Evolutionary conservation across 2,329 filamentous ascomycete species (phyloP).

Genomic region (Bipolaris gigantea): DNA sequence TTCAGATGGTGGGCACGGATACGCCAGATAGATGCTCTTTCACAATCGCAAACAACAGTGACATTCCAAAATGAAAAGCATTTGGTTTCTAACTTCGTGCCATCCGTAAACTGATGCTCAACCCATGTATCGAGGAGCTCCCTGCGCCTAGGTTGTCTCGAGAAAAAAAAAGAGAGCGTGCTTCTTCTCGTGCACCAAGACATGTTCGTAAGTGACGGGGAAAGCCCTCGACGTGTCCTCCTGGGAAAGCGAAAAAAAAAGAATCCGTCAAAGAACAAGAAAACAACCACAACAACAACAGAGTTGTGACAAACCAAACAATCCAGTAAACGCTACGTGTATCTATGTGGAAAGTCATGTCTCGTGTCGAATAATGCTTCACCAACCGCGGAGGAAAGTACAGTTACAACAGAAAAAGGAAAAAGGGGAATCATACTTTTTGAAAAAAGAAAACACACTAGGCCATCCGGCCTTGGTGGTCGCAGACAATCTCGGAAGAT

Average conservation of each 20-base stretch:
- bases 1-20: not conserved
- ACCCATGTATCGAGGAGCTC: conserved; percentile 33
- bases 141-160: conserved; percentile 31
- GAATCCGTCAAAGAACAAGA: not conserved
- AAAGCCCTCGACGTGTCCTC: conserved; percentile 1
- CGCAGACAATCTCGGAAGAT: conserved; percentile 19
- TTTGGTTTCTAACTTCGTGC: conserved; percentile 3
- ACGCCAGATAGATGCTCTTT: not conserved
- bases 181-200: conserved; percentile 11
- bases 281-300: not conserved
- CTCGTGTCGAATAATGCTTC: not conserved
- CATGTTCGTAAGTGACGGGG: conserved; percentile 3
- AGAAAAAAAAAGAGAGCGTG: not conserved
- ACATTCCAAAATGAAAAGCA: not conserved
- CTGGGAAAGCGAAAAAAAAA: not conserved
- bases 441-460: conserved; percentile 3
- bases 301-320: not conserved
- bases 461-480: conserved; percentile 16
- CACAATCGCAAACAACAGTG: not conserved
- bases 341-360: not conserved
- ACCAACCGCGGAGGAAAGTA: not conserved
- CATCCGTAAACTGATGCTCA: conserved; percentile 37
- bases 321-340: not conserved
- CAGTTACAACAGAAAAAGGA: not conserved
- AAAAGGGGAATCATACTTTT: not conserved